Percentiles rank a stretch among this genome's conserved stretches.
phyloP scores from a whole-genome alignment of 2,329 filamentous ascomycete genomes.

The Fusarium sp. region DNA sequence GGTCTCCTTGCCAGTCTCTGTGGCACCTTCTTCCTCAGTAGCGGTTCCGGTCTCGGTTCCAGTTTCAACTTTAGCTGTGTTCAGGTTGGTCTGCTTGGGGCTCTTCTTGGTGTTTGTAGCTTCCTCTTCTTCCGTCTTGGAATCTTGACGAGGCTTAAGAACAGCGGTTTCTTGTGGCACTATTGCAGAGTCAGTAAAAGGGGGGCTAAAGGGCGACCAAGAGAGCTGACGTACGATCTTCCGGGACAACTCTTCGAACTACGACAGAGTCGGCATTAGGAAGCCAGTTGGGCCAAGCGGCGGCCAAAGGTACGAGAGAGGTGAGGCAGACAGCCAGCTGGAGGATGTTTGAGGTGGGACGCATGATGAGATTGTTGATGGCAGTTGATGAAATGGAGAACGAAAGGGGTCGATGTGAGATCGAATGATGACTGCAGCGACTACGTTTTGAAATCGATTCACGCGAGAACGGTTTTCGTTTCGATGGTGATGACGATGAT shows the following conservation, averaged over 20 bases:
- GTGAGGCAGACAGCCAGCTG: constrained; percentile 64
- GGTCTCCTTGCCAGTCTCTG: constrained; percentile 35
- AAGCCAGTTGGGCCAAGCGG: constrained; percentile 69
- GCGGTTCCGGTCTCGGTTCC: constrained; percentile 28
- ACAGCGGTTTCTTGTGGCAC: constrained; percentile 35
- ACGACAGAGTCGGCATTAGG: constrained; percentile 66
- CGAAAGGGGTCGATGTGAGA: constrained; percentile 8
- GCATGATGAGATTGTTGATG: constrained; percentile 57
- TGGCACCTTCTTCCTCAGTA: constrained; percentile 19
- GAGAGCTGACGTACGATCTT: constrained; percentile 24
- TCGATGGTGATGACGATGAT: constrained; percentile 11
- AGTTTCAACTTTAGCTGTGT: constrained; percentile 52
- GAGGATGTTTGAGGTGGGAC: constrained; percentile 60
- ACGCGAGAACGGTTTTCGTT: not conserved
- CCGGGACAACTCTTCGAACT: constrained; percentile 42
- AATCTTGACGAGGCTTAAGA: constrained; percentile 27
- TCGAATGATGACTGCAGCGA: not conserved
- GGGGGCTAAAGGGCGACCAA: not conserved
- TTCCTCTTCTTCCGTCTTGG: constrained; percentile 13
- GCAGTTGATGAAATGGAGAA: constrained; percentile 2
- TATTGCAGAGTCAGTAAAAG: constrained; percentile 21
- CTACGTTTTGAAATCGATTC: not conserved
- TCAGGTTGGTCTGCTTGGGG: constrained; percentile 53
- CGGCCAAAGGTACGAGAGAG: constrained; percentile 63
- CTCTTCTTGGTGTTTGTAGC: constrained; percentile 41